Conservation (phyloP, 2,329 filamentous ascomycete genomes). For the Phyllosticta capitalensis region DNA sequence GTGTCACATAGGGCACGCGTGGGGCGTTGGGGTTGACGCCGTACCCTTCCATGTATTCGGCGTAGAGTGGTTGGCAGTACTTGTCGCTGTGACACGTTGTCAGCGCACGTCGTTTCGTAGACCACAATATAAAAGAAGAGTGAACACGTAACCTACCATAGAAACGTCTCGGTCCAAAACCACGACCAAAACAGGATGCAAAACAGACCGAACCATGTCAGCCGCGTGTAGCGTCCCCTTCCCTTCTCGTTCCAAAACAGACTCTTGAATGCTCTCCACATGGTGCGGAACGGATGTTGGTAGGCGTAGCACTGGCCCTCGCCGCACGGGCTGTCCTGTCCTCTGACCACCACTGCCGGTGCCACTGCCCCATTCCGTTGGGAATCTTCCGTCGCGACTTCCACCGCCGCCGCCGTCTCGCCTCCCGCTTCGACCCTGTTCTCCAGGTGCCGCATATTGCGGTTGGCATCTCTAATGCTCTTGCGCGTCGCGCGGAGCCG, state of each 20-base stretch:
- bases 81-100: constrained; percentile 24
- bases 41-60: constrained; percentile 39
- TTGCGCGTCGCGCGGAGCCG: constrained; percentile 30
- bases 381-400: too few species aligned
- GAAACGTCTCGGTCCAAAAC: not conserved
- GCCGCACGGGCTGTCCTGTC: not conserved
- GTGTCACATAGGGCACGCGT: constrained; percentile 45
- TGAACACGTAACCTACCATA: not conserved
- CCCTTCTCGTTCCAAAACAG: constrained; percentile 19
- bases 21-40: constrained; percentile 45
- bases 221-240: not conserved
- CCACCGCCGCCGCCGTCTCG: not conserved
- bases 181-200: not conserved
- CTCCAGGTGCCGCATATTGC: constrained; percentile 34
- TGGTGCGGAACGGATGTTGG: constrained; percentile 10
- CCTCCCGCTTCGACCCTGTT: constrained; percentile 25
- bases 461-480: constrained; percentile 35
- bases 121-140: not conserved
- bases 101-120: not conserved
- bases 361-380: too few species aligned
- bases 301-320: not conserved
- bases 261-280: constrained; percentile 18
- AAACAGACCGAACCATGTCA: constrained; percentile 11
- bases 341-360: not conserved
- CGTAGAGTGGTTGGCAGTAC: constrained; percentile 43